Conservation (phyloP, 2,329 filamentous ascomycete species). For the Aschersonia sp. region DNA sequence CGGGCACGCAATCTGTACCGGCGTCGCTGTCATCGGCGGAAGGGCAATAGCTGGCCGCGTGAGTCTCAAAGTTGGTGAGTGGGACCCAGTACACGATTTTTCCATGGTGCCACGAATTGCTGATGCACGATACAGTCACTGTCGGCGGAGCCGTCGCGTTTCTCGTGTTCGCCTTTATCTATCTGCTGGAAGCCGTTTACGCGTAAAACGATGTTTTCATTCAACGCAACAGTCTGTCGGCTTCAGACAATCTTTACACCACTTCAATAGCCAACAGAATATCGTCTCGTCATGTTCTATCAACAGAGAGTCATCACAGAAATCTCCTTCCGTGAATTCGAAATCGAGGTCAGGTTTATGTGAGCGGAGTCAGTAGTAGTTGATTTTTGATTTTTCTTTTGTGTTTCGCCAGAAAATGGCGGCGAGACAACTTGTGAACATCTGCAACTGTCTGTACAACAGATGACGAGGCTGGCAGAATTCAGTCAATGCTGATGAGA, state of each 20-base stretch:
- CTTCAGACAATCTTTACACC: background rate
- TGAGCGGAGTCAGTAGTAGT: too few species aligned
- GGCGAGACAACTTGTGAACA: too few species aligned
- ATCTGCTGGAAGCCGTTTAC: slow-evolving; percentile 67
- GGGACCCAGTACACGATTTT: background rate
- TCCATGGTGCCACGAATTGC: background rate
- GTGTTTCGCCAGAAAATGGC: too few species aligned
- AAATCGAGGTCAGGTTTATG: too few species aligned
- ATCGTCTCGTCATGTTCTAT: too few species aligned
- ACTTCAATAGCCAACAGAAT: too few species aligned
- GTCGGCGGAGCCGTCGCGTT: slow-evolving; percentile 85
- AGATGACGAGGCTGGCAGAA: too few species aligned
- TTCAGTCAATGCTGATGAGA: too few species aligned
- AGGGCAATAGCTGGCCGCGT: slow-evolving; percentile 85
- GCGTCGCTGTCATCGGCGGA: slow-evolving; percentile 80
- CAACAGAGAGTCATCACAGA: too few species aligned
- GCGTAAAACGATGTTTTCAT: slow-evolving; percentile 15
- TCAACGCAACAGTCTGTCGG: background rate
- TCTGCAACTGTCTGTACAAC: too few species aligned
- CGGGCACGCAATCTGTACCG: slow-evolving; percentile 82
- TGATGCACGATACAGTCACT: slow-evolving; percentile 50
- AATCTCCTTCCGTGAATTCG: too few species aligned
- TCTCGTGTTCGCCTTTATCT: slow-evolving; percentile 81
- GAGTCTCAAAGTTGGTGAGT: slow-evolving; percentile 90
- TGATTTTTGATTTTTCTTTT: too few species aligned